phyloP scores from a whole-genome alignment of 2,329 filamentous ascomycete genomes.

The Claviceps sp. region DNA sequence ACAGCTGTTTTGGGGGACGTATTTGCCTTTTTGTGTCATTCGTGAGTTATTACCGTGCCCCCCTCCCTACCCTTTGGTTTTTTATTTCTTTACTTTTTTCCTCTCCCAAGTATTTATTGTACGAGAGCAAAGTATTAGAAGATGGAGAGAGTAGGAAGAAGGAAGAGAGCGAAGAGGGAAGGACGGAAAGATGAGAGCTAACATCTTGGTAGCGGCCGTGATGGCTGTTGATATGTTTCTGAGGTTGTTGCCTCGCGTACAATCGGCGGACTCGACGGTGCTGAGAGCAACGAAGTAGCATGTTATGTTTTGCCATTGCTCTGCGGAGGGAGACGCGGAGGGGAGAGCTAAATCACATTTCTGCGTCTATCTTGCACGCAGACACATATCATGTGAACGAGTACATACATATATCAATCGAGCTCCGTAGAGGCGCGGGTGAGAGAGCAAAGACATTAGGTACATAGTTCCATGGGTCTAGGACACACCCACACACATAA shows the following conservation, averaged over 20 bases:
- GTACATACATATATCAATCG: no score
- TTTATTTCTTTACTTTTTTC: neutral
- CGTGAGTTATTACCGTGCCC: conserved; percentile 29
- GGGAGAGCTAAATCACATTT: no score
- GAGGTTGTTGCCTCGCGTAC: conserved; percentile 33
- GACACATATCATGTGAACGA: no score
- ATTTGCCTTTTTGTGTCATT: conserved; percentile 37
- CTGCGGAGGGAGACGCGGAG: no score
- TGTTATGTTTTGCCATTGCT: no score
- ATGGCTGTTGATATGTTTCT: conserved; percentile 42
- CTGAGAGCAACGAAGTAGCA: neutral
- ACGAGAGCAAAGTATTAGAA: no score
- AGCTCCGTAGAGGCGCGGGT: no score
- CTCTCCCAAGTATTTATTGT: neutral
- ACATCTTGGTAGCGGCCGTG: conserved; percentile 25
- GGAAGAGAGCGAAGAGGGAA: neutral
- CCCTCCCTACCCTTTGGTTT: neutral
- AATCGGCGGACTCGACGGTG: neutral
- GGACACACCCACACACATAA: no score
- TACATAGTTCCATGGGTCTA: no score
- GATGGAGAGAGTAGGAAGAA: neutral
- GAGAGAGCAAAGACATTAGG: no score
- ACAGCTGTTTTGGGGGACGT: conserved; percentile 33
- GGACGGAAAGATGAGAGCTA: neutral
- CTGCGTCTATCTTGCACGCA: no score